Conservation (phyloP, 2,329 filamentous ascomycete genomes). For the Nemania serpens region DNA sequence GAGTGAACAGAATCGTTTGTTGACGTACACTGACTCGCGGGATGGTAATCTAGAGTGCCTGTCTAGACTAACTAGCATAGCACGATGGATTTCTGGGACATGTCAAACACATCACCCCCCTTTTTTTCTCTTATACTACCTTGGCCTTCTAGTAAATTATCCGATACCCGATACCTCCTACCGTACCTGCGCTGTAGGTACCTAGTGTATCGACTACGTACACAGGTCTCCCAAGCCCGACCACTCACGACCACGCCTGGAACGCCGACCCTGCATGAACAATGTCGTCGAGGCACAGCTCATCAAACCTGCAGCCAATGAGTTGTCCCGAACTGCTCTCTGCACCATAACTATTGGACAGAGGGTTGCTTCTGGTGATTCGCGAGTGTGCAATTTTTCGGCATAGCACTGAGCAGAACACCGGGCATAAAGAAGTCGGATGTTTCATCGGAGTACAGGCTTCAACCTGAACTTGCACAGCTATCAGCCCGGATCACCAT, state of each 20-base stretch:
- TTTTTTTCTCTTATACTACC: too few species aligned
- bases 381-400: neutral
- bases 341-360: conserved; percentile 15
- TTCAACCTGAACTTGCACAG: too few species aligned
- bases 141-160: too few species aligned
- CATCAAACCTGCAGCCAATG: conserved; percentile 28
- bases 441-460: neutral
- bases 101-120: too few species aligned
- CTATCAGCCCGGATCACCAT: too few species aligned
- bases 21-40: too few species aligned
- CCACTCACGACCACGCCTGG: conserved; percentile 16
- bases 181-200: neutral
- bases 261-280: conserved; percentile 25
- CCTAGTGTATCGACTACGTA: too few species aligned
- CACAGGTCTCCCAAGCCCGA: neutral
- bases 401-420: neutral
- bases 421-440: neutral
- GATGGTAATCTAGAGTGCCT: too few species aligned
- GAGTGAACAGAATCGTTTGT: too few species aligned
- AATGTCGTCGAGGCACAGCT: conserved; percentile 25
- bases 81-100: too few species aligned
- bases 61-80: too few species aligned
- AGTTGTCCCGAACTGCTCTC: conserved; percentile 12
- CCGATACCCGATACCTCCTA: too few species aligned
- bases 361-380: neutral